Evolutionary conservation across 208 protist genomes (phyloP).

Genomic region (Trypanosoma brucei): DNA sequence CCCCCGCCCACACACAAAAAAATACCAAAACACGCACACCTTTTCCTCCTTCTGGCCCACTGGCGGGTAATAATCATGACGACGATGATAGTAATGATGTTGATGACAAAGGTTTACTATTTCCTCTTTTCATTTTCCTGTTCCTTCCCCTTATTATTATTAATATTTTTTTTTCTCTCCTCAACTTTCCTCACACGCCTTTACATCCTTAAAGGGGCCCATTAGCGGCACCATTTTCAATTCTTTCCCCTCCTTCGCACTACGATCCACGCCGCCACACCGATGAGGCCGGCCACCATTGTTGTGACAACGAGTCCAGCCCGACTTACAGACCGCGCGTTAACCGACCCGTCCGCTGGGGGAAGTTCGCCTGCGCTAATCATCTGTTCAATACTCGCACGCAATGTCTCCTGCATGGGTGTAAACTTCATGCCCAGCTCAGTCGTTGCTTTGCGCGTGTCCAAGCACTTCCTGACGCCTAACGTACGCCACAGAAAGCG

Average conservation of each 20-base stretch:
- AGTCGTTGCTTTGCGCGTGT: constrained; percentile 46
- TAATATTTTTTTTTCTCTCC: too few relatives aligned
- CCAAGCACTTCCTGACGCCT: constrained; percentile 70
- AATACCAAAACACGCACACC: too few relatives aligned
- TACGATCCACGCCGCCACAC: constrained; percentile 20
- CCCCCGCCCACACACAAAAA: too few relatives aligned
- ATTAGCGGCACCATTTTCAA: too few relatives aligned
- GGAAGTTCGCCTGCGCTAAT: constrained; percentile 47
- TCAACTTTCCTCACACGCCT: too few relatives aligned
- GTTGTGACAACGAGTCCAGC: background rate
- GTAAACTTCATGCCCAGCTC: constrained; percentile 72
- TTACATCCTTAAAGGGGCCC: too few relatives aligned
- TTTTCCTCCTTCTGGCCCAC: too few relatives aligned
- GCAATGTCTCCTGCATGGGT: constrained; percentile 68
- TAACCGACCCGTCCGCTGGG: constrained; percentile 7
- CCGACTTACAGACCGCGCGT: background rate
- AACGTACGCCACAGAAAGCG: constrained; percentile 80
- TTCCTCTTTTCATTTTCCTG: too few relatives aligned
- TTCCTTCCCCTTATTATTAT: too few relatives aligned
- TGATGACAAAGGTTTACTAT: too few relatives aligned
- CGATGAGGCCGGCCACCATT: constrained; percentile 25
- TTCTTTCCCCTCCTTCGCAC: constrained; percentile 4
- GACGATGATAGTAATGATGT: too few relatives aligned
- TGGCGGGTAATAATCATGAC: too few relatives aligned
- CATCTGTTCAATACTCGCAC: constrained; percentile 65